phyloP scores from a whole-genome alignment of 805 yeast genomes.

The Pichia sporocuriosa region DNA sequence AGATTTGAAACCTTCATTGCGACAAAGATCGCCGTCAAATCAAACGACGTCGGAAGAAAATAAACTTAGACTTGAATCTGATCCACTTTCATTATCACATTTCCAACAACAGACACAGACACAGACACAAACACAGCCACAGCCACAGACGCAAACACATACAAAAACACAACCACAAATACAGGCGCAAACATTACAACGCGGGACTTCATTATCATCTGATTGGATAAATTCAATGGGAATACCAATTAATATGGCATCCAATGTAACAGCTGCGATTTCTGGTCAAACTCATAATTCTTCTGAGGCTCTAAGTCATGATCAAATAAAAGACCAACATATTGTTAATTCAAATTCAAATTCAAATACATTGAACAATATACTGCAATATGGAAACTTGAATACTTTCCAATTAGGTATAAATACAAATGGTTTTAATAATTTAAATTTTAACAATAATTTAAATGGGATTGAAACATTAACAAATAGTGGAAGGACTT shows the following conservation, averaged over 20 bases:
- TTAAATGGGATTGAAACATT: background rate
- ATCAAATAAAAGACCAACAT: background rate
- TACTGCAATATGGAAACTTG: background rate
- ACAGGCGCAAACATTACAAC: background rate
- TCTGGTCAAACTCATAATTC: background rate
- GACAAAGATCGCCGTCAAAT: no score
- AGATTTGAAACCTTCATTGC: no score
- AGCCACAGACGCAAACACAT: no score
- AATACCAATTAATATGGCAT: constrained; percentile 1
- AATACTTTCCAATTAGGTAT: constrained; percentile 1
- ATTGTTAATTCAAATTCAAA: background rate
- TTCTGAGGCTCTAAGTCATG: background rate
- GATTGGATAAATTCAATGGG: constrained; percentile 5
- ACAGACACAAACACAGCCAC: no score
- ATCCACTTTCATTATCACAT: no score
- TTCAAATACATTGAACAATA: background rate
- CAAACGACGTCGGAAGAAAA: no score
- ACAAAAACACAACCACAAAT: background rate
- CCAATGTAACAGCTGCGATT: constrained; percentile 3
- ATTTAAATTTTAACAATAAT: background rate
- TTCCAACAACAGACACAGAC: no score
- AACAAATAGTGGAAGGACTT: background rate
- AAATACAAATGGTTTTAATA: no score
- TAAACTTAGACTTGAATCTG: no score
- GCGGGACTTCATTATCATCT: background rate